Conservation (phyloP, 2,329 filamentous ascomycete species). For the Cladophialophora exuberans region DNA sequence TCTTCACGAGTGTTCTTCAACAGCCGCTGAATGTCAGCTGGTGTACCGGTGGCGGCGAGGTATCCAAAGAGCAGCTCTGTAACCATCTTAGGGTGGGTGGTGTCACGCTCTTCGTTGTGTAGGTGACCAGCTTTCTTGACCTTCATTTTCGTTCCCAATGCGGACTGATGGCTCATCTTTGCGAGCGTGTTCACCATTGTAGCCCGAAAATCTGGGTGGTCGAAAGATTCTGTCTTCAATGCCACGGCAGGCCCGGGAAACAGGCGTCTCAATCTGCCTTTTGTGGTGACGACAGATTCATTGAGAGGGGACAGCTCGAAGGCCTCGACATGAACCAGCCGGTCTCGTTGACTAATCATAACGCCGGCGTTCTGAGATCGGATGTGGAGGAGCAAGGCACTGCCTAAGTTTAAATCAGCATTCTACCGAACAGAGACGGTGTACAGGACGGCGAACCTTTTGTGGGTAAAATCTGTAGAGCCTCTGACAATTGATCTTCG, state of each 20-base stretch:
- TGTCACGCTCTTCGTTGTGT: slow-evolving; percentile 53
- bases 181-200: slow-evolving; percentile 40
- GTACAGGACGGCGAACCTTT: too few relatives aligned
- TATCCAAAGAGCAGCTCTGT: slow-evolving; percentile 53
- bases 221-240: slow-evolving; percentile 34
- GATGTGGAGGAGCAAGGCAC: slow-evolving; percentile 37
- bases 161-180: slow-evolving; percentile 42
- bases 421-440: too few relatives aligned
- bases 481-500: too few relatives aligned
- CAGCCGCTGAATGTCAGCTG: slow-evolving; percentile 38
- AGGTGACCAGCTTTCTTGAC: slow-evolving; percentile 44
- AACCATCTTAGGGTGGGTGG: slow-evolving; percentile 53
- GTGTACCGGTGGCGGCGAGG: slow-evolving; percentile 44
- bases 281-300: slow-evolving; percentile 40
- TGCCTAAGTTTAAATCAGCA: not conserved
- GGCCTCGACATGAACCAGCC: slow-evolving; percentile 41
- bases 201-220: slow-evolving; percentile 32
- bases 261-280: slow-evolving; percentile 45
- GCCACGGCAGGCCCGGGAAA: slow-evolving; percentile 50
- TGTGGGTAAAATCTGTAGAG: too few relatives aligned
- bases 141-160: slow-evolving; percentile 40
- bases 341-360: slow-evolving; percentile 39
- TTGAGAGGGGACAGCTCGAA: slow-evolving; percentile 54
- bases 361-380: slow-evolving; percentile 53
- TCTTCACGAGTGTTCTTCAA: slow-evolving; percentile 60